Conservation (phyloP, 257 asterid genomes). For the Fraxinus cuspidata region DNA sequence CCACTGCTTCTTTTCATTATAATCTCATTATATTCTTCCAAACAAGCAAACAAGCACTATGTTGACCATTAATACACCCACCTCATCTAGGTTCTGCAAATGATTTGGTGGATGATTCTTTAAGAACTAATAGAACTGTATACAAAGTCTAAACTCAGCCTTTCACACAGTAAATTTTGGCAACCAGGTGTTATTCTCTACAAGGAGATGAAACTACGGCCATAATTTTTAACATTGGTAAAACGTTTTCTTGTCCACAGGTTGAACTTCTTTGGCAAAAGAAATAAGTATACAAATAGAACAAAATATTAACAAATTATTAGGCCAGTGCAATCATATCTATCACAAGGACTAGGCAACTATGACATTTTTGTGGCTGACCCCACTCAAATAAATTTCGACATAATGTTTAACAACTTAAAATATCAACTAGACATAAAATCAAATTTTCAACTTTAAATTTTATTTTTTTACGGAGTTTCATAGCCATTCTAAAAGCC, state of each 20-base stretch:
- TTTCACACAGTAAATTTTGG: neutral
- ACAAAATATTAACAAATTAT: neutral
- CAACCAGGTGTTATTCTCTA: neutral
- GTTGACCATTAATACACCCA: neutral
- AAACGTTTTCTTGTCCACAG: neutral
- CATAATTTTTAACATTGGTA: neutral
- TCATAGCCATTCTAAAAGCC: neutral
- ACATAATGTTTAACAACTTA: neutral
- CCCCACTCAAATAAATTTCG: neutral
- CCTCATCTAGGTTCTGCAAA: neutral
- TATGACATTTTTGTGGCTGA: neutral
- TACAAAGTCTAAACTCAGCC: neutral
- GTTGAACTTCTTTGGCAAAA: neutral
- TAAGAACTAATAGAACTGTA: constrained; percentile 10
- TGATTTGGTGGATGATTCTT: constrained; percentile 5
- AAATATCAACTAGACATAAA: neutral
- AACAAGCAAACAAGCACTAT: neutral
- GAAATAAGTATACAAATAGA: neutral
- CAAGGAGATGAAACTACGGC: neutral
- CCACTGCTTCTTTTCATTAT: too few species aligned
- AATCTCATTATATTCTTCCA: too few species aligned
- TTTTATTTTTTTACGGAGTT: neutral
- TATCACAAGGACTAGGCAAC: neutral
- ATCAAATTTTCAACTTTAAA: neutral
- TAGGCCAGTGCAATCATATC: neutral